Base-by-base conservation (phyloP, 179 eudicot species). In the Camellia oleifera region DNA sequence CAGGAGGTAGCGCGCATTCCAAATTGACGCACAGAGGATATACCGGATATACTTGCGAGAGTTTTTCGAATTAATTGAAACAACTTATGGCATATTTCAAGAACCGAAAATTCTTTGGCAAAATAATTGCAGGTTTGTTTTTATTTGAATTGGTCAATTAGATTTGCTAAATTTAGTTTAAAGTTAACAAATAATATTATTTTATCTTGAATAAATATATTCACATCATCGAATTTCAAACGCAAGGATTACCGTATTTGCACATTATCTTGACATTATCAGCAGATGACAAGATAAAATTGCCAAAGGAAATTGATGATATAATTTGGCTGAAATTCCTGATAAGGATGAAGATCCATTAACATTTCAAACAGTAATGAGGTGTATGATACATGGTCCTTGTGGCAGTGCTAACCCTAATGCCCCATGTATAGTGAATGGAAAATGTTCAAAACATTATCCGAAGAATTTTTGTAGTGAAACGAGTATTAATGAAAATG, bases 211-310 rank as follows among this genome's bases (percentile, higher is more conserved):
- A 23, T 23, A 23, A 0, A 23, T 23, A 62, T 62, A n/a, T 72
- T 0, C 68, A 82, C 18, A 66, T 45, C 0, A 70, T 80, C 7
- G 82, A 84, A 7, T 81, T 81, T 13, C 80, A 81, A 8, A 81
- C 81, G 13, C 40, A 70, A 10, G 82, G 80, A 2, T 66, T 78
- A 40, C 78, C 80, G 3, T 78, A 74, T 75, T 77, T 74, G 3
- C 79, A 78, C 53, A 81, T 84, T 0, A 10, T 78, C 7, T 32
- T 78, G 3, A 78, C 62, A 54, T 32, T 81, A 5, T 4, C 11
- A 0, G 8, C 7, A 0, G 69, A 67, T 0, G 40, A 70, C 1
- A 81, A 66, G 8, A 40, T n/a, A 14, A 12, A 62, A 73, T 1
- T 67, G 46, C 5, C 68, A 57, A 1, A 57, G 61, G 61, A 57